Evolutionary conservation across 495 filamentous ascomycete genomes (phyloP).

Genomic region (Hyaloscypha variabilis): DNA sequence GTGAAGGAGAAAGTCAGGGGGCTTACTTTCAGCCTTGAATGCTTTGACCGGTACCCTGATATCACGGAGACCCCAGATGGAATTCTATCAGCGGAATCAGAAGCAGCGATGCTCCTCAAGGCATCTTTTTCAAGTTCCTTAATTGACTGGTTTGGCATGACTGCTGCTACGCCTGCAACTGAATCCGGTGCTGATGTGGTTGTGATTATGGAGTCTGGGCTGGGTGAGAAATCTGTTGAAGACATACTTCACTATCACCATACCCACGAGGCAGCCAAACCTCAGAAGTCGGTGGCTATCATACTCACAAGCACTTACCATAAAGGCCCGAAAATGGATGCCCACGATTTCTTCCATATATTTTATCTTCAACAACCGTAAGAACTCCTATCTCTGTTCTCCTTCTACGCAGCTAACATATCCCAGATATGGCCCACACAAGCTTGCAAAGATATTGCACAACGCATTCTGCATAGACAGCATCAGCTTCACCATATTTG

Average conservation of each 20-base stretch:
- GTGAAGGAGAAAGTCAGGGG: conserved; percentile 30
- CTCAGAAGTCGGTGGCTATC: conserved; percentile 33
- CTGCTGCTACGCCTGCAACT: not conserved
- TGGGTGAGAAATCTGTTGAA: conserved; percentile 28
- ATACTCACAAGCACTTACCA: conserved; percentile 30
- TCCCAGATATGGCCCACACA: conserved; percentile 57
- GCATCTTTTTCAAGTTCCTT: conserved; percentile 34
- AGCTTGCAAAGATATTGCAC: conserved; percentile 58
- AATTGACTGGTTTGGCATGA: conserved; percentile 45
- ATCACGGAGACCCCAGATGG: conserved; percentile 37
- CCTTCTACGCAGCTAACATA: conserved; percentile 14
- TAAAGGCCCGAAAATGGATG: conserved; percentile 18
- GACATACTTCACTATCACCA: conserved; percentile 27
- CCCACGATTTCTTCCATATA: conserved; percentile 21
- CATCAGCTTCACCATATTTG: not conserved
- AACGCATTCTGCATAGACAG: conserved; percentile 15
- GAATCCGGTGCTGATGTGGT: conserved; percentile 18
- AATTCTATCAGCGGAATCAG: conserved; percentile 33
- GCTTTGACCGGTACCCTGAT: conserved; percentile 39
- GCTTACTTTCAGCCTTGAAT: conserved; percentile 35
- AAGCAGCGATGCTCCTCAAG: conserved; percentile 38
- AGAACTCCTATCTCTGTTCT: conserved; percentile 12
- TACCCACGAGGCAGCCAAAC: conserved; percentile 16
- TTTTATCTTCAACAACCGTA: conserved; percentile 40
- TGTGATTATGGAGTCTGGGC: conserved; percentile 22